Evolutionary conservation across 768 basidiomycete genomes (phyloP).

Genomic region (Chalciporus sphaerocephalus): DNA sequence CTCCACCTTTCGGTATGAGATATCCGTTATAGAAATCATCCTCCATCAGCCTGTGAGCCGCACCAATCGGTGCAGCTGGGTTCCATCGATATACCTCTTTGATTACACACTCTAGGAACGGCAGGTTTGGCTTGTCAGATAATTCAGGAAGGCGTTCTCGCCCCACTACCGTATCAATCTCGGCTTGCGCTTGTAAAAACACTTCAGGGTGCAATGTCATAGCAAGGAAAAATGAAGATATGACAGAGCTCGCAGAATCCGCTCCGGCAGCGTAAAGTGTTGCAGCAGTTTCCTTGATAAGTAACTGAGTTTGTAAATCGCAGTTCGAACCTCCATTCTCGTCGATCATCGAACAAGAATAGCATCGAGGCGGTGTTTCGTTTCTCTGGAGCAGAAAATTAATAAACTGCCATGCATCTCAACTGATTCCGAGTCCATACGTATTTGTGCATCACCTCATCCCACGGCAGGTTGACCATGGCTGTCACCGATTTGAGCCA

Average conservation of each 20-base stretch:
- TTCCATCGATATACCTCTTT: conserved; percentile 24
- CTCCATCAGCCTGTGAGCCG: conserved; percentile 10
- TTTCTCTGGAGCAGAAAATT: background rate
- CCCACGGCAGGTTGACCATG: conserved; percentile 6
- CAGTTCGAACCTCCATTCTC: conserved; percentile 4
- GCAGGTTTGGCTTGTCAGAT: conserved; percentile 38
- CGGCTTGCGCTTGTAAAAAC: background rate
- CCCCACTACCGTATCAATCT: background rate
- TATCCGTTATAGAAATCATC: conserved; percentile 5
- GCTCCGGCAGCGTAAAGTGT: conserved; percentile 4
- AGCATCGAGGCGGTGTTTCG: background rate
- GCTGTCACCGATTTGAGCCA: conserved; percentile 3
- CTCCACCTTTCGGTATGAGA: conserved; percentile 2
- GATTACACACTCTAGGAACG: conserved; percentile 32
- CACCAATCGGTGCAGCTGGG: conserved; percentile 7
- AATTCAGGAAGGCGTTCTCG: conserved; percentile 1
- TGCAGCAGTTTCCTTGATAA: conserved; percentile 6
- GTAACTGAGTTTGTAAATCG: background rate
- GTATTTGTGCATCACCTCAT: conserved; percentile 3
- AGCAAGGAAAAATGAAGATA: conserved; percentile 2
- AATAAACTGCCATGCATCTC: background rate
- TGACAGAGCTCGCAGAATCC: conserved; percentile 3
- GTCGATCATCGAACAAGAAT: conserved; percentile 4
- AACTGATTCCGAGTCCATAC: background rate
- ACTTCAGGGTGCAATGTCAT: conserved; percentile 4